Percentiles rank a stretch among this genome's conserved stretches.
Conservation (phyloP, 208 protist genomes). For the Leptomonas seymouri region DNA sequence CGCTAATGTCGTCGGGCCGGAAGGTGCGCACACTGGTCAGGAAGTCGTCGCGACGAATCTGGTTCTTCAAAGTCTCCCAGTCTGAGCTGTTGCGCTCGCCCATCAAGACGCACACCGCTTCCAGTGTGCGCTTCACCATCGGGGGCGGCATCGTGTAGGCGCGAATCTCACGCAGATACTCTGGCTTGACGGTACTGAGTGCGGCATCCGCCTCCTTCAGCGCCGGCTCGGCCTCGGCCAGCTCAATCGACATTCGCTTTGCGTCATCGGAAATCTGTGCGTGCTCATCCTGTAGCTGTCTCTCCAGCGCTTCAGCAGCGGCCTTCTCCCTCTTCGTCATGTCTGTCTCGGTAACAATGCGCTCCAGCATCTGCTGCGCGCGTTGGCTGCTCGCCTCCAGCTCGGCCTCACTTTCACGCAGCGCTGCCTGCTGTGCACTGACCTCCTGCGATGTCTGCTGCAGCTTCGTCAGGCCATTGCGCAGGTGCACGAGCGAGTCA, state of each 20-base stretch:
- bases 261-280: constrained; percentile 75
- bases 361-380: constrained; percentile 84
- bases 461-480: constrained; percentile 96
- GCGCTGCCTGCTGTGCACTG: constrained; percentile 76
- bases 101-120: constrained; percentile 91
- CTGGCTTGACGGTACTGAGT: constrained; percentile 96
- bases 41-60: constrained; percentile 95
- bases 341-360: constrained; percentile 88
- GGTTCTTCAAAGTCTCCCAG: constrained; percentile 95
- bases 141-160: constrained; percentile 95
- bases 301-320: constrained; percentile 59
- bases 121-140: constrained; percentile 95
- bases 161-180: constrained; percentile 98
- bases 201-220: constrained; percentile 96
- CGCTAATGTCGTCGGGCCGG: constrained; percentile 87
- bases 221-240: constrained; percentile 91
- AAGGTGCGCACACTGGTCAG: constrained; percentile 96
- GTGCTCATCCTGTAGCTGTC: constrained; percentile 88
- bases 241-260: constrained; percentile 72
- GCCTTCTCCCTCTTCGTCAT: constrained; percentile 86
- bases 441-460: constrained; percentile 91
- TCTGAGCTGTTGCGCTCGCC: constrained; percentile 79
- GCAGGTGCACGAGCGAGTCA: constrained; percentile 97
- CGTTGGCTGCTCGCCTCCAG: constrained; percentile 75
- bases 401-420: constrained; percentile 85